Percentiles rank a stretch among this genome's conserved stretches.
Evolutionary conservation across 2,329 filamentous ascomycete species (phyloP).

Genomic region (Pseudogymnoascus pannorum): DNA sequence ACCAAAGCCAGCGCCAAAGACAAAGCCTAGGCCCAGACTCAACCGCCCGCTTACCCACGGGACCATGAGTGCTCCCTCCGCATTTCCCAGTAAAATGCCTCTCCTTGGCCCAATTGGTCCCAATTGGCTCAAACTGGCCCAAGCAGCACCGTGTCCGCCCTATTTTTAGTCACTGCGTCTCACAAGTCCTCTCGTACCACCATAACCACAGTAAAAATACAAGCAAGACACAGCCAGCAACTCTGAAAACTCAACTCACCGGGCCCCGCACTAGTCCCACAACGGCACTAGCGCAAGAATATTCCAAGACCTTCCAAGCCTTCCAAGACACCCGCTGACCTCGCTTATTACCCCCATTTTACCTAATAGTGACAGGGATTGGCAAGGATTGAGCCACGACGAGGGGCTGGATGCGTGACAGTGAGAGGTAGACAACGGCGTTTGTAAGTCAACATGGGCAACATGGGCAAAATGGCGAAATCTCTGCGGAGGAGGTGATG

Average conservation of each 20-base stretch:
- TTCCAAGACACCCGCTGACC: background rate
- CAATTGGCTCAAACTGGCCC: no score
- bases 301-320: background rate
- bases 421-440: background rate
- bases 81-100: background rate
- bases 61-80: background rate
- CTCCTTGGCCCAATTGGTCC: background rate
- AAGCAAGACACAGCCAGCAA: background rate
- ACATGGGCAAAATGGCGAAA: background rate
- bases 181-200: background rate
- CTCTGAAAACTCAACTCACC: background rate
- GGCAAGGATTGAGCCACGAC: no score
- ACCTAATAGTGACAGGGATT: background rate
- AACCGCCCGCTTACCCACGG: background rate
- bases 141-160: background rate
- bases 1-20: background rate
- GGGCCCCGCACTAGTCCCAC: background rate
- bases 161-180: constrained; percentile 1
- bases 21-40: background rate
- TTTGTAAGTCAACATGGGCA: background rate
- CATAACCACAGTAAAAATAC: no score
- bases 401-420: background rate
- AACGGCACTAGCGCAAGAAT: background rate
- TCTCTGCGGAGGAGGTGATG: background rate
- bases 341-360: constrained; percentile 1